Base-by-base conservation (phyloP, 192 early-diverging fungal genomes). In the Podila verticillata region DNA sequence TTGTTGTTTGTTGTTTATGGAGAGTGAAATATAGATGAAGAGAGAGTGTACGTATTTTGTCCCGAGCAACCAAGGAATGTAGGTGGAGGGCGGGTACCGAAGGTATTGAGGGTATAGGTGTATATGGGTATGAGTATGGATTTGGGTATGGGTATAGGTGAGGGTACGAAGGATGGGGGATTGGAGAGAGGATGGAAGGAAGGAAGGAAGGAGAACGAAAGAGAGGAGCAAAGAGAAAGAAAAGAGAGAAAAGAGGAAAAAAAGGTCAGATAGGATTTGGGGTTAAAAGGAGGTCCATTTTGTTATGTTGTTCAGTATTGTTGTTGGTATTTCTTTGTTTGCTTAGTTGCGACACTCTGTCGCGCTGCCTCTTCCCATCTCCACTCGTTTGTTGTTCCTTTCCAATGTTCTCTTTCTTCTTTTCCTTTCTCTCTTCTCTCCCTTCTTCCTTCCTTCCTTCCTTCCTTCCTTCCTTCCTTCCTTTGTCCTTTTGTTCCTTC, bases 261-360 rank as follows among this genome's bases (percentile, higher is more conserved):
- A 34, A 57, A 57, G 44, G 44, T 12, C 47, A 31, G 57, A 26
- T 34, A 6, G 39, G 31, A 32, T 22, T 6, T 34, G 30, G 24
- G 73, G 12, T 63, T 6, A 17, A 70, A 54, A 54, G 51, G 51
- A 54, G 56, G 35, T 31, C 31, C 20, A 35, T 57, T 20, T 34
- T 30, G 2, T 36, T 17, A 15, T 44, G 39, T 17, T 44, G 13
- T 44, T 34, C 4, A 15, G 39, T 15, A 44, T n/a, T n/a, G 36
- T 39, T 12, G 39, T 44, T 4, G 15, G 39, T 44, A 44, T 44
- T 44, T 44, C 13, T n/a, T 44, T 44, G 39, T 44, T 44, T 44
- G 39, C 39, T 44, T 44, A 44, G 39, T 44, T 15, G 39, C 39
- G 13, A 44, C n/a, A n/a, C n/a, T 15, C 39, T 44, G 17, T 15